Conservation (phyloP, 83 land plant genomes). For the Diphasiastrum complanatum region DNA sequence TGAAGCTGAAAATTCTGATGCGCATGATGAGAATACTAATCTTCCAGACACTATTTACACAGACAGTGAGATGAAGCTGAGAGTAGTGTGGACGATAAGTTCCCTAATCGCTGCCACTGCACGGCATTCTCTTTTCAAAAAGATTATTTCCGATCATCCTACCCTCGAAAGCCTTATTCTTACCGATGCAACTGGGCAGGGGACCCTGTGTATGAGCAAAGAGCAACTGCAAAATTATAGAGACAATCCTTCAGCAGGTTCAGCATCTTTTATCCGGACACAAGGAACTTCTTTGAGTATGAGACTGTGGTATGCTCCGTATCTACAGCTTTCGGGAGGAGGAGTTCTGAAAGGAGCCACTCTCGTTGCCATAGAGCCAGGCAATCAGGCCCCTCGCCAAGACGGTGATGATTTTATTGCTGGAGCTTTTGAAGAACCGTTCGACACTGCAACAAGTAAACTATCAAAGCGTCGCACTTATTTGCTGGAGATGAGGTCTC, state of each 20-base stretch:
- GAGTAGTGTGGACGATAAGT: conserved; percentile 21
- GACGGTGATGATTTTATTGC: background rate
- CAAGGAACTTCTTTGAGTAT: conserved; percentile 15
- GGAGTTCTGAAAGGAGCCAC: conserved; percentile 8
- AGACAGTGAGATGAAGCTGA: conserved; percentile 6
- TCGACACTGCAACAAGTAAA: background rate
- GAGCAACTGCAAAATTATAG: conserved; percentile 5
- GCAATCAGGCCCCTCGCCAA: background rate
- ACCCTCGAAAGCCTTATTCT: conserved; percentile 9
- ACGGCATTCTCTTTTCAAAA: conserved; percentile 14
- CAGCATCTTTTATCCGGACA: conserved; percentile 10
- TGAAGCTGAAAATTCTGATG: no score
- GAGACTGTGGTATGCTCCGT: conserved; percentile 19
- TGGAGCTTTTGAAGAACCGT: conserved; percentile 4
- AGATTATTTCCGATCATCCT: conserved; percentile 14
- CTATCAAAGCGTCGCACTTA: conserved; percentile 1
- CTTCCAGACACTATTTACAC: conserved; percentile 13
- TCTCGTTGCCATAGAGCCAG: conserved; percentile 13
- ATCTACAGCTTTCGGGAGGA: conserved; percentile 7
- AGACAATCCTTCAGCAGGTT: background rate
- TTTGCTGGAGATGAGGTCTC: conserved; percentile 13
- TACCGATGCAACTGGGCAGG: conserved; percentile 17
- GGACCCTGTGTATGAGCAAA: conserved; percentile 14
- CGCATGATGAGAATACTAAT: background rate
- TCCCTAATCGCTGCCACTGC: conserved; percentile 19